Evolutionary conservation across 2,329 filamentous ascomycete genomes (phyloP).

Genomic region (Colletotrichum sublineola): DNA sequence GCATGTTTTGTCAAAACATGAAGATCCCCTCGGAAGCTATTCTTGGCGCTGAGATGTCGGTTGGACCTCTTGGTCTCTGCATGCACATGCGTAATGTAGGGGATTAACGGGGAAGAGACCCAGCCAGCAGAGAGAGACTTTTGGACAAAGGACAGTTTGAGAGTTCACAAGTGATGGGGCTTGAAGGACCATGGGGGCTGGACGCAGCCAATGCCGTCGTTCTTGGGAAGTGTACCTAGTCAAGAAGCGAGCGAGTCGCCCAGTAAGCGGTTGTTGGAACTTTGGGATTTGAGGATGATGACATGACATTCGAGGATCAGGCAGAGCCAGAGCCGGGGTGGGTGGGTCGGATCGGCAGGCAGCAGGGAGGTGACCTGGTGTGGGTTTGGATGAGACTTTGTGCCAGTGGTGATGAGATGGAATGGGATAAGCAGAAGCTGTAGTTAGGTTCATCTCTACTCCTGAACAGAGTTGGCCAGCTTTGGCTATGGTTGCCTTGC

Average conservation of each 20-base stretch:
- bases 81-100: neutral
- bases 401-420: neutral
- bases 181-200: neutral
- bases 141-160: neutral
- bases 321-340: neutral
- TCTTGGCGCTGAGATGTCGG: neutral
- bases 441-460: neutral
- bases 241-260: slow-evolving; percentile 2
- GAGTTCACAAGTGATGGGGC: neutral
- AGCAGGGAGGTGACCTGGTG: neutral
- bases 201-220: neutral
- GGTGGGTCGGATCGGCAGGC: slow-evolving; percentile 10
- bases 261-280: neutral
- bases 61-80: neutral
- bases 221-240: neutral
- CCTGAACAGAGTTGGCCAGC: neutral
- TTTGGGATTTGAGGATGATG: neutral
- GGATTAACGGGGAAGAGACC: neutral
- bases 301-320: neutral
- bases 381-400: neutral
- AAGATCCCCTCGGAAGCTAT: neutral
- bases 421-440: neutral
- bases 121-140: neutral
- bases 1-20: no score
- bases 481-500: neutral